A percentile compares a stretch with the other conserved stretches of the same genome.
Conservation (phyloP, 768 basidiomycete species). For the Trichaptum fuscoviolaceum region DNA sequence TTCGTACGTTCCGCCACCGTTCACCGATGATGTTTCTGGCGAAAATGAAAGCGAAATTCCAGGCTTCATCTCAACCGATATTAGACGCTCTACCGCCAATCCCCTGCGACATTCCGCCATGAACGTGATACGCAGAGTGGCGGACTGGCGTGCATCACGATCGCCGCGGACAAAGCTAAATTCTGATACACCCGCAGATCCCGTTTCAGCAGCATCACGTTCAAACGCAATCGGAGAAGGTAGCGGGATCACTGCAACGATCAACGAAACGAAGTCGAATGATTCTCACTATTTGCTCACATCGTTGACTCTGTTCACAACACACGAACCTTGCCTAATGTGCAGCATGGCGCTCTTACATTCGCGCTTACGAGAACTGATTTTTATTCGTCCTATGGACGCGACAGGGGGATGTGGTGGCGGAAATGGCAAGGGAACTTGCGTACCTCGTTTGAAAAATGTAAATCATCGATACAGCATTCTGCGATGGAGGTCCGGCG, state of each 20-base stretch:
- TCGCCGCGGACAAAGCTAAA: conserved; percentile 6
- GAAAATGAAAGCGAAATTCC: conserved; percentile 13
- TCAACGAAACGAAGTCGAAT: conserved; percentile 29
- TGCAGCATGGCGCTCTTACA: conserved; percentile 96
- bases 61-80: conserved; percentile 59
- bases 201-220: conserved; percentile 2
- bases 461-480: conserved; percentile 88
- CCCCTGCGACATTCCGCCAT: conserved; percentile 84
- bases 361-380: conserved; percentile 85
- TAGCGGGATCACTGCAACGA: not conserved
- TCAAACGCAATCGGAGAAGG: conserved; percentile 18
- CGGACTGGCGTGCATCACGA: conserved; percentile 42
- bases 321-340: conserved; percentile 98
- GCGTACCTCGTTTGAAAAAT: conserved; percentile 74
- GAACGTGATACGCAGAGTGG: conserved; percentile 65
- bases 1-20: conserved; percentile 59
- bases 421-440: conserved; percentile 31
- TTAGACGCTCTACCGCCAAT: conserved; percentile 59
- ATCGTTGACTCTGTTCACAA: conserved; percentile 75
- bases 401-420: conserved; percentile 87
- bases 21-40: conserved; percentile 24
- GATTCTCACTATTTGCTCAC: conserved; percentile 88
- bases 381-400: conserved; percentile 67
- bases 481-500: conserved; percentile 50
- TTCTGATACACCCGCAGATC: conserved; percentile 14